A percentile compares a stretch with the other conserved stretches of the same genome.
These are phyloP conservation scores for Beauveria sp. DNA, from an alignment of 2,329 filamentous ascomycete species.

Conservation along the genomic window DNA sequence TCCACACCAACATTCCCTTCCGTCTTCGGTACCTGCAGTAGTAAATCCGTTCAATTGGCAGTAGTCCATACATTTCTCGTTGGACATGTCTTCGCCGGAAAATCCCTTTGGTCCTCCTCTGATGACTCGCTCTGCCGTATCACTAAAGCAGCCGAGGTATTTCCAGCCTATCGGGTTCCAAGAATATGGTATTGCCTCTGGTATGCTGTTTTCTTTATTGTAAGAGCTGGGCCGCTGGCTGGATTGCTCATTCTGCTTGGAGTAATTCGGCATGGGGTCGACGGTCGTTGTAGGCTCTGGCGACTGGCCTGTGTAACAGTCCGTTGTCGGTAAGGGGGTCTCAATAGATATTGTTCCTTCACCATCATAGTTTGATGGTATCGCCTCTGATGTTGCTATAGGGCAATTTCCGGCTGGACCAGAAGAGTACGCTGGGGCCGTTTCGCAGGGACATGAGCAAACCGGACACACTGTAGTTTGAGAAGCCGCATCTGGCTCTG, in stretches of 20 bases:
- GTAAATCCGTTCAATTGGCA: conserved; percentile 33
- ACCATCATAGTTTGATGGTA: not conserved
- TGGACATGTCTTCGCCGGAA: conserved; percentile 34
- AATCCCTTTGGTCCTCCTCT: conserved; percentile 18
- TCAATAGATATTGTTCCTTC: not conserved
- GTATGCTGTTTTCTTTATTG: not conserved
- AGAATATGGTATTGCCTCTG: not conserved
- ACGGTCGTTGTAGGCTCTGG: not conserved
- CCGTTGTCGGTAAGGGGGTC: not conserved
- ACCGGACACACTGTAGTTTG: not conserved
- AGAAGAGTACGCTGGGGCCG: not conserved
- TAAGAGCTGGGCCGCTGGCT: not conserved
- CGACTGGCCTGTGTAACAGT: not conserved
- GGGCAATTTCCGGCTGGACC: not conserved
- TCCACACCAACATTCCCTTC: conserved; percentile 45
- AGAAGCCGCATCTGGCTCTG: not conserved
- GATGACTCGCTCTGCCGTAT: conserved; percentile 15
- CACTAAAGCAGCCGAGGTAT: conserved; percentile 26
- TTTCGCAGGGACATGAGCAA: not conserved
- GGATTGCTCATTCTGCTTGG: not conserved
- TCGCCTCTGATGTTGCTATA: not conserved
- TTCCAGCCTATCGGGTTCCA: conserved; percentile 16
- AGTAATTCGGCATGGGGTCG: not conserved
- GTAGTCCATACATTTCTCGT: conserved; percentile 39
- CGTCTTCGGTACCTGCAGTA: conserved; percentile 43